Conservation (phyloP, 2,329 filamentous ascomycete species). For the Penicillium sp. region DNA sequence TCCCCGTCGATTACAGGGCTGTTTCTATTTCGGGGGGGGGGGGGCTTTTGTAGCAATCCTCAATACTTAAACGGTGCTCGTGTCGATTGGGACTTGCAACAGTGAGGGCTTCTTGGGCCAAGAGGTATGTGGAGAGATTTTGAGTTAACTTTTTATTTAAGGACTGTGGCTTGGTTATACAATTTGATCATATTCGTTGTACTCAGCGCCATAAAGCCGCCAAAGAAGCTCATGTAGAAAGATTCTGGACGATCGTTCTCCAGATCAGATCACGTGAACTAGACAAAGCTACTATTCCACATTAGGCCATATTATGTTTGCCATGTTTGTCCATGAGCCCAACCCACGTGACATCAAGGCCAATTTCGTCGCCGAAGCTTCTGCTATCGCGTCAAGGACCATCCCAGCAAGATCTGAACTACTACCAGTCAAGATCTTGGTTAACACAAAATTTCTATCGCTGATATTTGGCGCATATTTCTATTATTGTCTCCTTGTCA, state of each 20-base stretch:
- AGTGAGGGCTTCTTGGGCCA: too few relatives aligned
- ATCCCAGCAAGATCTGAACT: background rate
- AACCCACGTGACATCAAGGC: background rate
- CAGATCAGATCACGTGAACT: background rate
- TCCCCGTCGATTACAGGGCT: too few relatives aligned
- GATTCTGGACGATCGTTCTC: background rate
- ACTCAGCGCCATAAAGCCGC: too few relatives aligned
- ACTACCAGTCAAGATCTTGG: background rate
- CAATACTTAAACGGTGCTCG: too few relatives aligned
- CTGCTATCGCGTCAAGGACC: background rate
- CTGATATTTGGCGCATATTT: background rate
- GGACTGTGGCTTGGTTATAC: too few relatives aligned
- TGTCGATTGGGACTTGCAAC: too few relatives aligned
- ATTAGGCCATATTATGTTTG: background rate
- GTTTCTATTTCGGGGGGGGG: too few relatives aligned
- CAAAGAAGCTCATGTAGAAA: background rate
- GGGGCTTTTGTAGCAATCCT: too few relatives aligned
- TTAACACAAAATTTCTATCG: background rate
- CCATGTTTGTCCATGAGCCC: background rate
- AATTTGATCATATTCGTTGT: too few relatives aligned
- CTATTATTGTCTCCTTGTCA: background rate
- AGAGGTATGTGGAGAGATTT: too few relatives aligned
- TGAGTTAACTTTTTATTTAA: too few relatives aligned
- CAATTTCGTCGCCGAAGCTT: constrained; percentile 3
- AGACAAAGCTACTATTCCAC: background rate